phyloP scores from a whole-genome alignment of 2,329 filamentous ascomycete genomes.

The Arthrinium puccinioides region DNA sequence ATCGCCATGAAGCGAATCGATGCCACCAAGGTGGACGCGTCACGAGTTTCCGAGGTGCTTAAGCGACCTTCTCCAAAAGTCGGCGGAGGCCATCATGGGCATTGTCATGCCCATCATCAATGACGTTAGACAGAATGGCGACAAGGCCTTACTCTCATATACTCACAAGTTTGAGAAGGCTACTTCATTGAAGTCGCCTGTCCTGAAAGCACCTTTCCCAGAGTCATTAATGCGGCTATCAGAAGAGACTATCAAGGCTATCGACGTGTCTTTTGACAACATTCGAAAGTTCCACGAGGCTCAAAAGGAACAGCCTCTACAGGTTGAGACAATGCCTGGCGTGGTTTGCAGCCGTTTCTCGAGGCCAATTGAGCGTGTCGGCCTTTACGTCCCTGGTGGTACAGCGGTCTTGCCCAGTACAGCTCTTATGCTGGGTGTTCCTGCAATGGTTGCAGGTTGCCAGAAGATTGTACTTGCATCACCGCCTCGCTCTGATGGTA shows the following conservation, averaged over 20 bases:
- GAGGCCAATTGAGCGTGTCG: constrained; percentile 90
- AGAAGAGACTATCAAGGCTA: constrained; percentile 80
- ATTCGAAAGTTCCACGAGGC: constrained; percentile 91
- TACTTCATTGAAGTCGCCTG: constrained; percentile 79
- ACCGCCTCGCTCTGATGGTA: constrained; percentile 81
- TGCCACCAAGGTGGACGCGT: constrained; percentile 53
- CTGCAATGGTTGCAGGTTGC: constrained; percentile 95
- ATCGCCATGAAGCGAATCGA: constrained; percentile 82
- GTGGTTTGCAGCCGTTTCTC: constrained; percentile 91
- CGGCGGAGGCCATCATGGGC: constrained; percentile 85
- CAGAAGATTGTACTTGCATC: constrained; percentile 91
- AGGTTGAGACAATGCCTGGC: constrained; percentile 96
- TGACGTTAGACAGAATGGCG: constrained; percentile 74
- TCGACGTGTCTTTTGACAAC: constrained; percentile 89
- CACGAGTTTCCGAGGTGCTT: constrained; percentile 65
- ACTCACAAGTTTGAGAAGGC: constrained; percentile 98
- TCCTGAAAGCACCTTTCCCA: constrained; percentile 85
- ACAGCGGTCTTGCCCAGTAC: constrained; percentile 96
- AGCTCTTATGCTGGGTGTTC: constrained; percentile 95
- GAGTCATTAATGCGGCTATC: constrained; percentile 77
- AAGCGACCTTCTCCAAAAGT: constrained; percentile 89
- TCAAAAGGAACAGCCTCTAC: constrained; percentile 72
- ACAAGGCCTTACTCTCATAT: constrained; percentile 82
- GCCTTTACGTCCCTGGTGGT: constrained; percentile 90
- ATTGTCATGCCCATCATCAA: constrained; percentile 90